phyloP scores from a whole-genome alignment of 345 rosid species.

The Ceriops zippeliana region DNA sequence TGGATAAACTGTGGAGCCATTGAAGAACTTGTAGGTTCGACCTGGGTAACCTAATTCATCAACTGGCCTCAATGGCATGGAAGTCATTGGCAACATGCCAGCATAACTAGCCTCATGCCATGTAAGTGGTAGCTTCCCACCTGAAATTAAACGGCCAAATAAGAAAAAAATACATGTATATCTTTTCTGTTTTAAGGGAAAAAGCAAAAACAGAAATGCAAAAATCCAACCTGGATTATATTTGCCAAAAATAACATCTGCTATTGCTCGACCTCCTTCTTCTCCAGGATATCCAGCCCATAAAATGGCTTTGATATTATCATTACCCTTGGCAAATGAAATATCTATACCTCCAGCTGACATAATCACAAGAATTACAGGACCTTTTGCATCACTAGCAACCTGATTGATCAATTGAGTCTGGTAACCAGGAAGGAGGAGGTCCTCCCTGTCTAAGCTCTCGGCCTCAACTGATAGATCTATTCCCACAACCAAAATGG shows the following conservation, averaged over 20 bases:
- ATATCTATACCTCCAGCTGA: slow-evolving; percentile 57
- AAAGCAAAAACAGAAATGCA: neutral
- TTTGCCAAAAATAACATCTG: slow-evolving; percentile 57
- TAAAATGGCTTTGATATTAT: slow-evolving; percentile 34
- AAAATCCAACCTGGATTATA: slow-evolving; percentile 49
- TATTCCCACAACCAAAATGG: slow-evolving; percentile 42
- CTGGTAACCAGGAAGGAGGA: slow-evolving; percentile 57
- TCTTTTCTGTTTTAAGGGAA: neutral
- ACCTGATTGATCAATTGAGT: slow-evolving; percentile 44
- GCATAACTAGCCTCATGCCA: slow-evolving; percentile 43
- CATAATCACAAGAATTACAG: slow-evolving; percentile 59
- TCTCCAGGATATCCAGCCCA: slow-evolving; percentile 82
- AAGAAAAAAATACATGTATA: no score
- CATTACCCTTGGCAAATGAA: slow-evolving; percentile 36
- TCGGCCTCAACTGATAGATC: slow-evolving; percentile 53
- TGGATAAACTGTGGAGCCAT: slow-evolving; percentile 46
- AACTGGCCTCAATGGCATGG: slow-evolving; percentile 48
- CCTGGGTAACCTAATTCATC: slow-evolving; percentile 43
- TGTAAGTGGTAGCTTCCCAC: slow-evolving; percentile 55
- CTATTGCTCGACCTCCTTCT: slow-evolving; percentile 64
- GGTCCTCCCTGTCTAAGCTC: slow-evolving; percentile 43
- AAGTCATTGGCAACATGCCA: slow-evolving; percentile 47
- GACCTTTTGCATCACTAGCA: slow-evolving; percentile 41
- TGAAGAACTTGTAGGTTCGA: slow-evolving; percentile 53
- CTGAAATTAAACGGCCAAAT: slow-evolving; percentile 15